These are phyloP conservation scores for Vitis hybrid DNA, from an alignment of 177 flowering plant genomes.

Conservation along the genomic window DNA sequence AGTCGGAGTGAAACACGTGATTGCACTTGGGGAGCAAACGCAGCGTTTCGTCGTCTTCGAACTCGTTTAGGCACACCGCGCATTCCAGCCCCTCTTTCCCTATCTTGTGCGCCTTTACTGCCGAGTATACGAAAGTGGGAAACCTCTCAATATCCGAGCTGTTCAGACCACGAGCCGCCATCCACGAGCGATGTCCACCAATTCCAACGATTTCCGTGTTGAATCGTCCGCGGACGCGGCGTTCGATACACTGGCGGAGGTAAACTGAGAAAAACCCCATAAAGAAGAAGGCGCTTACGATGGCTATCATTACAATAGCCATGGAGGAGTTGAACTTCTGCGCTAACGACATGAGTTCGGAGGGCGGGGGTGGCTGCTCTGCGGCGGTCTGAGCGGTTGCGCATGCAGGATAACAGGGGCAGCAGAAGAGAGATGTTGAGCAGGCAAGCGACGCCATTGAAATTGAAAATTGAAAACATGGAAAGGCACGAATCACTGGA, in stretches of 20 bases:
- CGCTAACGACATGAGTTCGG: background rate
- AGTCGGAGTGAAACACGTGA: constrained; percentile 66
- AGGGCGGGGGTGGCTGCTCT: constrained; percentile 1
- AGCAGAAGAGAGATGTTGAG: background rate
- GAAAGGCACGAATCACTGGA: background rate
- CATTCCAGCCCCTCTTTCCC: constrained; percentile 55
- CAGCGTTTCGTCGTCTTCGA: constrained; percentile 54
- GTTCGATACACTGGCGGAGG: constrained; percentile 39
- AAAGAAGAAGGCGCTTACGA: constrained; percentile 47
- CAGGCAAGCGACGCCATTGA: background rate
- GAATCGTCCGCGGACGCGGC: background rate
- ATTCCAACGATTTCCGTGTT: constrained; percentile 1
- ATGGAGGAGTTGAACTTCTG: constrained; percentile 35
- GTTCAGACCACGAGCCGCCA: constrained; percentile 54
- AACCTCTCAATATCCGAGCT: constrained; percentile 38
- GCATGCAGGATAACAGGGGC: background rate
- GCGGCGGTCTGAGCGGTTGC: background rate
- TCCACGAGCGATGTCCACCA: constrained; percentile 29
- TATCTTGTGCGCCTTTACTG: constrained; percentile 45
- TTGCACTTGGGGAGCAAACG: constrained; percentile 60
- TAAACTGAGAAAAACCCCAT: constrained; percentile 60
- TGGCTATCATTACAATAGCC: constrained; percentile 43
- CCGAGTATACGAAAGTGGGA: constrained; percentile 57
- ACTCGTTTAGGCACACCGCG: constrained; percentile 69
- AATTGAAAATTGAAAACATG: background rate